phyloP scores from a whole-genome alignment of 805 yeast species.

The Candida saitoana region DNA sequence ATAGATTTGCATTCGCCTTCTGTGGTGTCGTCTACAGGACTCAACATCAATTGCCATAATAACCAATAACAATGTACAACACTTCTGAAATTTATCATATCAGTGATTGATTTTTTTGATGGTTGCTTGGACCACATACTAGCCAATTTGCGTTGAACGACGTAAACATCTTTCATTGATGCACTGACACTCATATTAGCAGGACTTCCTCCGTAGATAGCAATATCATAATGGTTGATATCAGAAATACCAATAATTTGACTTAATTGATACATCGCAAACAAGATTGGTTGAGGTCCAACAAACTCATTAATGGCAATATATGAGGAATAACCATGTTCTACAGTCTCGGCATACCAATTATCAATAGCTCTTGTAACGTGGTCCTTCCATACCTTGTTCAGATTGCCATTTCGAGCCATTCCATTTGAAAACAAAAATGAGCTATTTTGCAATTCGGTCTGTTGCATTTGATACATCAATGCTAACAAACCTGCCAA shows the following conservation, averaged over 20 bases:
- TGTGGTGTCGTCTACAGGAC: constrained; percentile 18
- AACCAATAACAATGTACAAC: constrained; percentile 37
- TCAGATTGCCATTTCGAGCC: constrained; percentile 22
- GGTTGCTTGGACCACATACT: constrained; percentile 26
- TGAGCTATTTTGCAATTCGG: constrained; percentile 42
- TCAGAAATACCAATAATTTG: constrained; percentile 60
- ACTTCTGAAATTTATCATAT: constrained; percentile 30
- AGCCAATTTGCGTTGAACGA: constrained; percentile 30
- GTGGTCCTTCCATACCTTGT: constrained; percentile 64
- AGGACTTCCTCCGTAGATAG: constrained; percentile 78
- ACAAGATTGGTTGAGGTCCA: constrained; percentile 50
- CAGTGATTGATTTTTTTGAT: constrained; percentile 16
- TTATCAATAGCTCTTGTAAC: constrained; percentile 66
- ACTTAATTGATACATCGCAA: constrained; percentile 68
- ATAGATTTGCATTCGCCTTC: constrained; percentile 11
- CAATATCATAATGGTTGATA: constrained; percentile 72
- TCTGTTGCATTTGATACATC: constrained; percentile 28
- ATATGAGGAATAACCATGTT: constrained; percentile 3
- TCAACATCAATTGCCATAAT: constrained; percentile 37
- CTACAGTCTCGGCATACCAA: constrained; percentile 7
- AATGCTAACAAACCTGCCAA: constrained; percentile 25
- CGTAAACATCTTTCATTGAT: constrained; percentile 29
- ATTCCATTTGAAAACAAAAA: constrained; percentile 23
- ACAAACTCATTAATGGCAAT: neutral
- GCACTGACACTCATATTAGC: constrained; percentile 57